Percentiles rank a stretch among this genome's conserved stretches.
These are phyloP conservation scores for Leptomonas pyrrhocoris DNA, from an alignment of 208 protist genomes.

Conservation along the genomic window DNA sequence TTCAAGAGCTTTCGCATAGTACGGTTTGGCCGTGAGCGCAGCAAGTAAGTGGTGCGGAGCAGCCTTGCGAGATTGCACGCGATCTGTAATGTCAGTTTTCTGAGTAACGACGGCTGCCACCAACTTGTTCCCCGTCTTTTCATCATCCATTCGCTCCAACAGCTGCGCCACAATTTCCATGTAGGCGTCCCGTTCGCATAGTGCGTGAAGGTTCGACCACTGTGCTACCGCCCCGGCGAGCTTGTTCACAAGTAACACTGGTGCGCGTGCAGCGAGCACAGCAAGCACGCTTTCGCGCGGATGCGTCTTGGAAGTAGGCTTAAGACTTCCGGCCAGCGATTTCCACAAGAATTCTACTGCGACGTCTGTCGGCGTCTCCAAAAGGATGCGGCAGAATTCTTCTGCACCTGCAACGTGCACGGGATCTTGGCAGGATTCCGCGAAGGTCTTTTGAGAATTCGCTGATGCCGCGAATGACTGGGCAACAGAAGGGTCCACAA, in stretches of 20 bases:
- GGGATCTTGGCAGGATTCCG: slow-evolving; percentile 20
- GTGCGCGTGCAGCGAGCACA: slow-evolving; percentile 44
- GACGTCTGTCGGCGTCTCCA: slow-evolving; percentile 16
- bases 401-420: slow-evolving; percentile 8
- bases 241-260: slow-evolving; percentile 32
- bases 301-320: slow-evolving; percentile 19
- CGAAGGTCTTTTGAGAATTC: slow-evolving; percentile 37
- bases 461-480: slow-evolving; percentile 21
- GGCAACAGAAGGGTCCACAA: slow-evolving; percentile 49
- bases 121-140: slow-evolving; percentile 39
- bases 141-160: slow-evolving; percentile 42
- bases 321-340: slow-evolving; percentile 23
- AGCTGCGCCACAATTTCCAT: slow-evolving; percentile 51
- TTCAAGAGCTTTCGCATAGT: slow-evolving; percentile 45
- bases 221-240: slow-evolving; percentile 39
- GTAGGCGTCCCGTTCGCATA: slow-evolving; percentile 48
- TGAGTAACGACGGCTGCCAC: slow-evolving; percentile 41
- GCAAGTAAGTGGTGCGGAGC: slow-evolving; percentile 64
- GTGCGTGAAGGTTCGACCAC: slow-evolving; percentile 56
- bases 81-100: slow-evolving; percentile 52
- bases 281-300: slow-evolving; percentile 51
- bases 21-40: slow-evolving; percentile 43
- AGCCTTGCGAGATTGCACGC: slow-evolving; percentile 54
- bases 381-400: slow-evolving; percentile 29
- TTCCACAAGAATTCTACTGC: slow-evolving; percentile 51